Conservation (phyloP, 2,329 filamentous ascomycete species). For the Colletotrichum simmondsii region DNA sequence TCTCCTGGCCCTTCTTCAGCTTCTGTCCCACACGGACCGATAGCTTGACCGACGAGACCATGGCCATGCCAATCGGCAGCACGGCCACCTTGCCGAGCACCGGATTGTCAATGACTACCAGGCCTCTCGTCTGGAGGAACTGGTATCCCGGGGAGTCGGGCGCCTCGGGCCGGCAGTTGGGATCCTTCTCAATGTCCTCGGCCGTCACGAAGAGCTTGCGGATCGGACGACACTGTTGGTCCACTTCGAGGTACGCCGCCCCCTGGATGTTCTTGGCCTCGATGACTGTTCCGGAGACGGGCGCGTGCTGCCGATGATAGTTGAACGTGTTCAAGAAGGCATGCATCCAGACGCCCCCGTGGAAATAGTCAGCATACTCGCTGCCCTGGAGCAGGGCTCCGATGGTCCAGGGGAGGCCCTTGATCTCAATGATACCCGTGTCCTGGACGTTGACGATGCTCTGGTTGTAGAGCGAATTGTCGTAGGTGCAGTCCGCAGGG, state of each 20-base stretch:
- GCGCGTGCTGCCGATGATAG: slow-evolving; percentile 55
- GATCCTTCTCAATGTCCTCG: neutral
- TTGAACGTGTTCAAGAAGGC: slow-evolving; percentile 51
- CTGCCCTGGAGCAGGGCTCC: slow-evolving; percentile 46
- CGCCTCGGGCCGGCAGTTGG: slow-evolving; percentile 39
- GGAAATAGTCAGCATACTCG: slow-evolving; percentile 44
- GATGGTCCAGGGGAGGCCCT: slow-evolving; percentile 51
- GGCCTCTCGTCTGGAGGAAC: slow-evolving; percentile 50
- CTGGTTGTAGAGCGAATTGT: slow-evolving; percentile 37
- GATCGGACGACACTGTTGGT: slow-evolving; percentile 32
- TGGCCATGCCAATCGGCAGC: slow-evolving; percentile 56
- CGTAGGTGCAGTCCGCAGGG: slow-evolving; percentile 50
- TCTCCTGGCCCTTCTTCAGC: slow-evolving; percentile 53
- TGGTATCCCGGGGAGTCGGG: slow-evolving; percentile 51
- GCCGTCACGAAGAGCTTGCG: slow-evolving; percentile 26
- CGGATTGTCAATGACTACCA: slow-evolving; percentile 50
- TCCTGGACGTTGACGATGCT: slow-evolving; percentile 39
- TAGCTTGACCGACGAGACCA: slow-evolving; percentile 52
- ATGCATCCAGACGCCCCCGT: slow-evolving; percentile 53
- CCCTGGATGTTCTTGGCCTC: slow-evolving; percentile 50
- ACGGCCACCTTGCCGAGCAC: slow-evolving; percentile 50
- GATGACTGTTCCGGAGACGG: slow-evolving; percentile 49
- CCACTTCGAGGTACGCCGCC: slow-evolving; percentile 49
- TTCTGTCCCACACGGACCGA: slow-evolving; percentile 37
- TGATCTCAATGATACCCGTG: slow-evolving; percentile 45